Evolutionary conservation across 768 basidiomycete species (phyloP).

Genomic region (Clathrus columnatus): DNA sequence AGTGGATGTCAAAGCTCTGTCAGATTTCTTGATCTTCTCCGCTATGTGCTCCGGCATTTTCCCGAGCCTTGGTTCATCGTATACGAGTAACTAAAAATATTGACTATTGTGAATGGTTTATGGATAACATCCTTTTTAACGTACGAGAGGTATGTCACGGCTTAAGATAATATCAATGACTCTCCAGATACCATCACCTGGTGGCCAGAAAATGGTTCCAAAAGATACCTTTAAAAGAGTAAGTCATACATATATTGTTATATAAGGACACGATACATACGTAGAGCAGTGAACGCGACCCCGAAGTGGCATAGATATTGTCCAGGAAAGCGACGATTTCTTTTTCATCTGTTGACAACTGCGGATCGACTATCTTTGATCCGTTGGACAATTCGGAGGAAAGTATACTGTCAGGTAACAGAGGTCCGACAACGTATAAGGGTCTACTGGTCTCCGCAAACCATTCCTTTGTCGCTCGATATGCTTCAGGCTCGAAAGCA

Average conservation of each 20-base stretch:
- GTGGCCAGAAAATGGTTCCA: constrained; percentile 17
- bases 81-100: constrained; percentile 7
- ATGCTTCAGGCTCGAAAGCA: constrained; percentile 12
- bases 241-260: not conserved
- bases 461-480: constrained; percentile 11
- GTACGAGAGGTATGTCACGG: constrained; percentile 17
- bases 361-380: constrained; percentile 1
- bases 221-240: constrained; percentile 17
- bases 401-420: constrained; percentile 6
- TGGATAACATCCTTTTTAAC: not conserved
- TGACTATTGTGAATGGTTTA: not conserved
- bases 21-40: constrained; percentile 14
- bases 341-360: constrained; percentile 4
- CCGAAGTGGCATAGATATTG: constrained; percentile 6
- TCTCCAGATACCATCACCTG: constrained; percentile 14
- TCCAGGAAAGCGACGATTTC: constrained; percentile 16
- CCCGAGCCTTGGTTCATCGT: constrained; percentile 17
- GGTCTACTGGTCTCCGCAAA: constrained; percentile 3
- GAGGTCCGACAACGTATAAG: constrained; percentile 14
- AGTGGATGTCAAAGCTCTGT: constrained; percentile 15
- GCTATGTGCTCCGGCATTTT: constrained; percentile 15
- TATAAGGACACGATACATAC: constrained; percentile 8
- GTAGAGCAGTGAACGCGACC: constrained; percentile 16
- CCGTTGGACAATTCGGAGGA: constrained; percentile 3
- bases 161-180: constrained; percentile 18